Evolutionary conservation across 2,329 filamentous ascomycete genomes (phyloP).

Genomic region (Hypocreales sp.): DNA sequence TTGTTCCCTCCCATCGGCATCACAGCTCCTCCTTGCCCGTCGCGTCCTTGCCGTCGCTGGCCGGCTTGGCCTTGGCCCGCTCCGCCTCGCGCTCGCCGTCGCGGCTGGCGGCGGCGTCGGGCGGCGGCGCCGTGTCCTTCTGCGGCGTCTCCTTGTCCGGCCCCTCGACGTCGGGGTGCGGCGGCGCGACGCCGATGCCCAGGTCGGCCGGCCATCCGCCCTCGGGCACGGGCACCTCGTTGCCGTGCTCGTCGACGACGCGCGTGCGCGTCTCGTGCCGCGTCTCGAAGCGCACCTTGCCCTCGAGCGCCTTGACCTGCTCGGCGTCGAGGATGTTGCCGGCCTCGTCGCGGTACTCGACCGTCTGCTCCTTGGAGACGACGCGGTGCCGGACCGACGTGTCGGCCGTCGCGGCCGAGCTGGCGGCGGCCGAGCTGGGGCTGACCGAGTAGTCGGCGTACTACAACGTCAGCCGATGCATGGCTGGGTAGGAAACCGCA

Average conservation of each 20-base stretch:
- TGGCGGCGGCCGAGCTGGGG: conserved; percentile 12
- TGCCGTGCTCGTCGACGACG: conserved; percentile 64
- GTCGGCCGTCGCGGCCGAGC: not conserved
- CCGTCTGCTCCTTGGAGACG: conserved; percentile 53
- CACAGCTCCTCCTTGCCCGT: conserved; percentile 24
- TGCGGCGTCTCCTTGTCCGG: conserved; percentile 42
- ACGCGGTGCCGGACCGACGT: conserved; percentile 18
- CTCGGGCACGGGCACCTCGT: conserved; percentile 45
- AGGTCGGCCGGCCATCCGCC: conserved; percentile 22
- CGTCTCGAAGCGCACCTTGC: conserved; percentile 91
- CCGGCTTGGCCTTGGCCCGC: conserved; percentile 41
- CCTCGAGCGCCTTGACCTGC: conserved; percentile 70
- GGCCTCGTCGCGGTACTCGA: conserved; percentile 71
- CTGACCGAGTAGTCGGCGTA: conserved; percentile 5
- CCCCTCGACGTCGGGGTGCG: conserved; percentile 46
- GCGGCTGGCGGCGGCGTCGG: conserved; percentile 30
- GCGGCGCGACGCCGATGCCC: conserved; percentile 33
- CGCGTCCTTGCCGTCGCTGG: conserved; percentile 46
- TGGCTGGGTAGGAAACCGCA: no score
- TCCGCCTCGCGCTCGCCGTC: conserved; percentile 45
- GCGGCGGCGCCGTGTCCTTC: conserved; percentile 21
- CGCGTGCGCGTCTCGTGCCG: conserved; percentile 90
- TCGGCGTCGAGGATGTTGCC: conserved; percentile 77
- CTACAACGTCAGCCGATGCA: not conserved
- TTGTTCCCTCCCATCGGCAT: no score